phyloP scores from a whole-genome alignment of 2,329 filamentous ascomycete species.

The Rhexocercosporidium sp. region DNA sequence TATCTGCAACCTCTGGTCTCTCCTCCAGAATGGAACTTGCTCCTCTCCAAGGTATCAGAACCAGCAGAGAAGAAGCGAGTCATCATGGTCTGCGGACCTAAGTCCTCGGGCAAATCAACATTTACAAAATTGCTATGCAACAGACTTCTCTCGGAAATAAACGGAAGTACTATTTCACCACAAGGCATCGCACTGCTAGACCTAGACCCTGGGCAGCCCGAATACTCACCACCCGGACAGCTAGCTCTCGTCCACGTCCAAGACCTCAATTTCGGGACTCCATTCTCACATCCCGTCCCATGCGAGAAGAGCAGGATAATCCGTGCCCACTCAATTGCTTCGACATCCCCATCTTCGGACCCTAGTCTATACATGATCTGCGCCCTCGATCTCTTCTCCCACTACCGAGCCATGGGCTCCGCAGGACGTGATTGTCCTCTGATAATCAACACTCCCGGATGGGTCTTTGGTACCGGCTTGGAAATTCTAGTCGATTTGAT shows the following conservation, averaged over 20 bases:
- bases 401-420: conserved; percentile 54
- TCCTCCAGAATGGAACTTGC: conserved; percentile 64
- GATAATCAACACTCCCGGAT: conserved; percentile 76
- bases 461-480: conserved; percentile 73
- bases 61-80: conserved; percentile 44
- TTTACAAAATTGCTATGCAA: conserved; percentile 72
- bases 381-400: conserved; percentile 63
- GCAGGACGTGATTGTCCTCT: conserved; percentile 56
- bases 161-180: conserved; percentile 10
- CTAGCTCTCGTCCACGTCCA: conserved; percentile 69
- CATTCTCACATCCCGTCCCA: conserved; percentile 65
- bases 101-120: conserved; percentile 78
- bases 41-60: conserved; percentile 37
- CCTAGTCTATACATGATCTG: conserved; percentile 70
- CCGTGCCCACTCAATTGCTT: conserved; percentile 69
- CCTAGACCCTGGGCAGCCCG: conserved; percentile 78
- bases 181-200: conserved; percentile 63
- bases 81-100: conserved; percentile 70
- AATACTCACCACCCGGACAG: conserved; percentile 73
- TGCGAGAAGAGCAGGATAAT: conserved; percentile 49
- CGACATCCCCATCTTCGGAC: conserved; percentile 68
- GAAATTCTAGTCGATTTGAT: conserved; percentile 67
- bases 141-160: conserved; percentile 54
- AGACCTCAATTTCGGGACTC: conserved; percentile 66
- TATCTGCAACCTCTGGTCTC: conserved; percentile 60